Base-by-base conservation (phyloP, 257 asterid genomes). In the Linaria vulgaris region DNA sequence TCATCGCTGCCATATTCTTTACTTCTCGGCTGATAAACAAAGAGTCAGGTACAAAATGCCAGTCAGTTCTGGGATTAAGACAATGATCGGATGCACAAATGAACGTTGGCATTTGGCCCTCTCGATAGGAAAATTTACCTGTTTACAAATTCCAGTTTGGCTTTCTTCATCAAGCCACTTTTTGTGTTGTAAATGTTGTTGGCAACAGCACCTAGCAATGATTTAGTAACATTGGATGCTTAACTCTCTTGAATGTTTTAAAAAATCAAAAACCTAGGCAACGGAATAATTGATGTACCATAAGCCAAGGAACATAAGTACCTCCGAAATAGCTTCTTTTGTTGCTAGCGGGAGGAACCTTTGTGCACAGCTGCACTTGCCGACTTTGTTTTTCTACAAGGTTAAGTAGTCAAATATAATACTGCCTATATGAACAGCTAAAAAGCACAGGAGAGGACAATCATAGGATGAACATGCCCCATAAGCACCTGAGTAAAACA, bases 131-230 rank as follows among this genome's bases (percentile, higher is more conserved):
- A 21, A 52, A 63, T 46, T 70, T 69, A 87, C 97, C 99, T 82
- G 80, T 83, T 94, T 58, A 85, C 27, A 67, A 78, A 94, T 20
- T 94, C 97, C 17, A 76, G 41, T 82, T 85, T 94, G 62, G 99
- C 86, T 82, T 94, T 94, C 91, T 87, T 94, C 97, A 92, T 73
- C 72, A 94, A 69, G 73, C 68, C 68, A 67, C 95, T 85, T 76
- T 83, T 94, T 17, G 95, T 83, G 80, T 75, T 87, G 83, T 80
- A 80, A 71, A 80, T 71, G 76, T 76, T 76, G 72, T 63, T 72
- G 46, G 78, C 83, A 62, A 38, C 67, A 59, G 71, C 71, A 61
- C 86, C 85, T 75, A 58, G 15, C 59, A 6, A 64, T 20, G 55
- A 48, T 58, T 67, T 43, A 61, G 58, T 19, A 19, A 44, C 43